Evolutionary conservation across 345 rosid genomes (phyloP), one percentile per base, ranked within the genome.

Genomic region (Euphorbia pulcherrima): DNA sequence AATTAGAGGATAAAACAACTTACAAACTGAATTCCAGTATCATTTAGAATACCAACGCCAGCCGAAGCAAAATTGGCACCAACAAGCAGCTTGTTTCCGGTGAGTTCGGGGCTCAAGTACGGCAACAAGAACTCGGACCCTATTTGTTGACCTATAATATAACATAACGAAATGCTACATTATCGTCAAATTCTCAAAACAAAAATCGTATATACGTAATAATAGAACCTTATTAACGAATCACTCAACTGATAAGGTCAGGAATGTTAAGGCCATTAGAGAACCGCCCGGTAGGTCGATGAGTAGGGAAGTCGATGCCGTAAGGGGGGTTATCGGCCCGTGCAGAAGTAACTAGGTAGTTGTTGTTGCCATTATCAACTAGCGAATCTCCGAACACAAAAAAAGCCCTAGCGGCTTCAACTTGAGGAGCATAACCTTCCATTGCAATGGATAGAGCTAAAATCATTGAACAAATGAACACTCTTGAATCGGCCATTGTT

Each of bases 51-150:
- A 23, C 79, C 79, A 44, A 76, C 68, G n/a, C 79, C 79, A 67
- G 79, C 79, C 1, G 79, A 76, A 27, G 79, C 79, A 67, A 76
- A 76, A 62, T 76, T 76, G 24, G 79, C 79, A 62, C 79, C 79
- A 50, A 18, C 46, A 14, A 75, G 75, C 4, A 76, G 69, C 21
- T 29, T 62, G 4, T 54, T 6, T 8, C 79, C 79, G 0, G 17
- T 47, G 11, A 76, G 72, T 26, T 62, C 21, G 1, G 79, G 79
- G 27, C 61, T 76, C 37, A 76, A 35, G 57, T 76, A 76, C 14
- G 79, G 79, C 75, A 76, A 35, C 6, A 74, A 35, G 1, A 67
- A 6, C 12, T 71, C 75, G 2, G 72, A 54, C 9, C 75, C 79
- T 24, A 76, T n/a, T 8, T 8, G 46, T 58, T 47, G 68, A 44